These are phyloP conservation scores for Lichtheimia ornata DNA, from an alignment of 371 early-diverging fungal genomes.

Conservation along the genomic window DNA sequence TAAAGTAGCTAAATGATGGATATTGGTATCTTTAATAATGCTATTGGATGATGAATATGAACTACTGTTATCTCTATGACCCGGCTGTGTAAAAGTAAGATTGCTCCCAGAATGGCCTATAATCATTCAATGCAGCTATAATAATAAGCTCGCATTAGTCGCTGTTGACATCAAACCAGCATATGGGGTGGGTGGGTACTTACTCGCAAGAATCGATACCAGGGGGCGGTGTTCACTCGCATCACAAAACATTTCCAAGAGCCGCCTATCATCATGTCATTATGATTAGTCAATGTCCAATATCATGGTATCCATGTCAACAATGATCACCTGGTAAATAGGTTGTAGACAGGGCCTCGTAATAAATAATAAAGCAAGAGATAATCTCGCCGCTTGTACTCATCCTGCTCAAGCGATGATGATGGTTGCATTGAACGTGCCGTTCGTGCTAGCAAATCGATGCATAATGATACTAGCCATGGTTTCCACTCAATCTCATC, in stretches of 20 bases:
- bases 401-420: slow-evolving; percentile 37
- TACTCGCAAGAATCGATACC: slow-evolving; percentile 37
- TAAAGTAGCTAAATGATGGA: too few species aligned
- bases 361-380: slow-evolving; percentile 37
- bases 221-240: slow-evolving; percentile 41
- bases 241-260: slow-evolving; percentile 34
- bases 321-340: slow-evolving; percentile 31
- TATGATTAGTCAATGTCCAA: neutral
- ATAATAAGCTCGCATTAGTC: neutral
- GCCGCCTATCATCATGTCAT: slow-evolving; percentile 10
- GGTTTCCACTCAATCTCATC: slow-evolving; percentile 29
- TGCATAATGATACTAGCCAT: slow-evolving; percentile 37
- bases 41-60: neutral
- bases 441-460: slow-evolving; percentile 30
- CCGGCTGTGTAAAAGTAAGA: slow-evolving; percentile 45
- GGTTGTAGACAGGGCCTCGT: slow-evolving; percentile 31
- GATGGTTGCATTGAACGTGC: slow-evolving; percentile 29
- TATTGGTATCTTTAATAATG: too few species aligned
- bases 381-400: slow-evolving; percentile 33
- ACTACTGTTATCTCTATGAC: slow-evolving; percentile 22
- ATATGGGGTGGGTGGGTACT: neutral
- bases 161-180: neutral
- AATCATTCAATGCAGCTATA: slow-evolving; percentile 42
- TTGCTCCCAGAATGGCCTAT: slow-evolving; percentile 47
- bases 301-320: neutral